Evolutionary conservation across 1,139 yeast species (phyloP).

Genomic region (Meyerozyma elateridarum): DNA sequence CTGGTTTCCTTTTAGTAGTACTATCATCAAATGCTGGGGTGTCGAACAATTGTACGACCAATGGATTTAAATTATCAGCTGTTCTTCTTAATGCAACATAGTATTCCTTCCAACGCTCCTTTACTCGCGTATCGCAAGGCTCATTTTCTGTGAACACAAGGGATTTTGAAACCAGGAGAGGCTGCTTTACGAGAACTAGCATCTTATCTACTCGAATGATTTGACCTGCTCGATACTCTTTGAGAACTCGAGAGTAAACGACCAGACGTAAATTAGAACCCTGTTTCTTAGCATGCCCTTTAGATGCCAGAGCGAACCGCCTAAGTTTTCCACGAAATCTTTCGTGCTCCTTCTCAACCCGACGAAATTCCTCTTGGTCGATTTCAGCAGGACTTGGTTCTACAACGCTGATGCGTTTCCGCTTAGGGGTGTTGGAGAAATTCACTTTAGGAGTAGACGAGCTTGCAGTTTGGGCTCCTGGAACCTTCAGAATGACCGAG

Average conservation of each 20-base stretch:
- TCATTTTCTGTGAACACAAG: conserved; percentile 36
- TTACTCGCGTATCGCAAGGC: conserved; percentile 47
- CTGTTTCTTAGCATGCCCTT: conserved; percentile 17
- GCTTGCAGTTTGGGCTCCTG: no score
- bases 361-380: conserved; percentile 10
- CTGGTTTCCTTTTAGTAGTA: conserved; percentile 21
- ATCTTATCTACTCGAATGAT: conserved; percentile 61
- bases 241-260: conserved; percentile 21
- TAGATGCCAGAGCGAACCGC: conserved; percentile 21
- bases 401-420: conserved; percentile 9
- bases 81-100: conserved; percentile 62
- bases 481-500: no score
- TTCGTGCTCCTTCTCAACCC: conserved; percentile 20
- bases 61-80: conserved; percentile 41
- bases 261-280: conserved; percentile 18
- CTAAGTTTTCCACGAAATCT: conserved; percentile 20
- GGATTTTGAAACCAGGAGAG: conserved; percentile 12
- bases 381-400: conserved; percentile 14
- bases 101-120: conserved; percentile 77
- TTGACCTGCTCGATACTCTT: conserved; percentile 47
- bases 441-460: no score
- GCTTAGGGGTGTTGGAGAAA: no score
- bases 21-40: conserved; percentile 23
- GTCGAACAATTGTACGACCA: conserved; percentile 59
- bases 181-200: conserved; percentile 52